phyloP scores from a whole-genome alignment of 2,329 filamentous ascomycete genomes.

The Phyllachora maydis region DNA sequence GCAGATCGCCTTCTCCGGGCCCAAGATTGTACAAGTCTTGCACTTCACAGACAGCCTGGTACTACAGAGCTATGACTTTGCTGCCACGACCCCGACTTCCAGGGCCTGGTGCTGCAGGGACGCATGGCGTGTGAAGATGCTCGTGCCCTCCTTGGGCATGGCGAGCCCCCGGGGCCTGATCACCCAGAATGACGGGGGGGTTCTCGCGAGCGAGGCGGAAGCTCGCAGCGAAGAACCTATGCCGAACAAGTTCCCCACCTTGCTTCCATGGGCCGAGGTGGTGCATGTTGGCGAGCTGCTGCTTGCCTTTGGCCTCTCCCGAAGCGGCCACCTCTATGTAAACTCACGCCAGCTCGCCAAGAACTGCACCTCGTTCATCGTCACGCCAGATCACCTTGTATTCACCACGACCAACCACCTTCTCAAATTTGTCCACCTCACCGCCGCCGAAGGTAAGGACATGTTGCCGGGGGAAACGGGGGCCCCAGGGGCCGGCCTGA shows the following conservation, averaged over 20 bases:
- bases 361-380: constrained; percentile 79
- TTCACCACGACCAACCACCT: constrained; percentile 86
- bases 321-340: constrained; percentile 59
- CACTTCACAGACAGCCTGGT: too few species aligned
- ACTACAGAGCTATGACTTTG: too few species aligned
- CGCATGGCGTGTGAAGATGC: too few species aligned
- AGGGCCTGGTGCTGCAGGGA: too few species aligned
- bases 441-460: constrained; percentile 36
- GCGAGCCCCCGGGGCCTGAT: too few species aligned
- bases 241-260: constrained; percentile 17
- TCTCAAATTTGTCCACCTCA: constrained; percentile 81
- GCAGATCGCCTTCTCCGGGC: constrained; percentile 11
- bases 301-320: constrained; percentile 46
- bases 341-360: constrained; percentile 54
- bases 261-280: constrained; percentile 32
- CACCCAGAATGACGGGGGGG: background rate
- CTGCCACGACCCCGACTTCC: too few species aligned
- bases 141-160: too few species aligned
- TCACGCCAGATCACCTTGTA: constrained; percentile 66
- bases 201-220: background rate
- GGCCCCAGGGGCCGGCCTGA: constrained; percentile 1
- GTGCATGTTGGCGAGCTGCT: constrained; percentile 18
- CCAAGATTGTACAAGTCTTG: constrained; percentile 12
- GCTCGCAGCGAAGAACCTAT: constrained; percentile 13
- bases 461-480: too few species aligned